These are phyloP conservation scores for Metarhizium humberi DNA, from an alignment of 2,329 filamentous ascomycete genomes.

Conservation along the genomic window DNA sequence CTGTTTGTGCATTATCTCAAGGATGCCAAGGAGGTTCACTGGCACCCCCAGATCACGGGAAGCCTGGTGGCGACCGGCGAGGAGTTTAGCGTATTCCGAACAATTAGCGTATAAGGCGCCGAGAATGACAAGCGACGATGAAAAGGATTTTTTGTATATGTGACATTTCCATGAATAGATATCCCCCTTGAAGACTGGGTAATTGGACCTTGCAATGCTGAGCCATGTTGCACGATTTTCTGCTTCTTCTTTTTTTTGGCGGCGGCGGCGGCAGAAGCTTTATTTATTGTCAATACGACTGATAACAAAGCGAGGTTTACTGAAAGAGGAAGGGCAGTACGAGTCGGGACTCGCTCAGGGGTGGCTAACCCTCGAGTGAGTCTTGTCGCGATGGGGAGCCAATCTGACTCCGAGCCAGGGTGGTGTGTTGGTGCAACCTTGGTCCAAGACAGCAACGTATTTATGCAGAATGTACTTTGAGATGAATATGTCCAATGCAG, in stretches of 20 bases:
- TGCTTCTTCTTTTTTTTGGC: no score
- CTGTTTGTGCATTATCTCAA: conserved; percentile 96
- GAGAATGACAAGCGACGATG: background rate
- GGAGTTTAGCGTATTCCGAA: conserved; percentile 78
- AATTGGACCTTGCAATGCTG: background rate
- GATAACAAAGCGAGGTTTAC: background rate
- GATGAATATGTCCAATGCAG: background rate
- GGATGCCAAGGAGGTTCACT: conserved; percentile 90
- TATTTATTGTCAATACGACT: no score
- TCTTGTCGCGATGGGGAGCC: no score
- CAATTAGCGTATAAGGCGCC: conserved; percentile 60
- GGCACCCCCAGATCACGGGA: conserved; percentile 94
- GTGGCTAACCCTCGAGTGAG: no score
- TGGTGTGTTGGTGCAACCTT: no score
- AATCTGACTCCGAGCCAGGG: no score
- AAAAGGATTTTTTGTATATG: conserved; percentile 4
- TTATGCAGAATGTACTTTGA: conserved; percentile 2
- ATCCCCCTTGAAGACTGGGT: background rate
- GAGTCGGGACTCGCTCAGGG: no score
- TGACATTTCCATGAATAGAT: background rate
- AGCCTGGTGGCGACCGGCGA: conserved; percentile 83
- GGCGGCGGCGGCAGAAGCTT: no score
- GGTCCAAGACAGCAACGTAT: no score
- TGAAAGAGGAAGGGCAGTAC: background rate
- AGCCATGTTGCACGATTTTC: no score